A percentile compares a stretch with the other conserved stretches of the same genome.
phyloP scores from a whole-genome alignment of 306 rosid genomes.

The Prunus mongolica region DNA sequence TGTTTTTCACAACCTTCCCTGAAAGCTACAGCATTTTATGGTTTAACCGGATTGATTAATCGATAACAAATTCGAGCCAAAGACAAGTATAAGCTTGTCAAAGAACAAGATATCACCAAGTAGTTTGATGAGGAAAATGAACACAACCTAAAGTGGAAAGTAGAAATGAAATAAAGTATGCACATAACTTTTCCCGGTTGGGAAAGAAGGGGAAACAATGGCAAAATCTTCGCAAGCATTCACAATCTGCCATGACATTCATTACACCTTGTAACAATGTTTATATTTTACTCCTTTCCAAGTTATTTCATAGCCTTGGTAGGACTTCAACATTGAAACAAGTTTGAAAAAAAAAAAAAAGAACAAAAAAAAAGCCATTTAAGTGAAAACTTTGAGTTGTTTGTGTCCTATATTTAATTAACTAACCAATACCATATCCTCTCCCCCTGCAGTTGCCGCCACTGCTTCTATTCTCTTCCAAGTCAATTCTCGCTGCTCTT shows the following conservation, averaged over 20 bases:
- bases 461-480: constrained; percentile 63
- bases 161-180: neutral
- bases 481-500: constrained; percentile 44
- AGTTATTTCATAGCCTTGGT: constrained; percentile 8
- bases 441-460: constrained; percentile 47
- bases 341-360: neutral
- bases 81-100: neutral
- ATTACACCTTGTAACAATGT: constrained; percentile 11
- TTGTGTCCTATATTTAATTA: constrained; percentile 27
- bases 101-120: neutral
- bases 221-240: neutral
- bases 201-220: neutral
- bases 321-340: constrained; percentile 14
- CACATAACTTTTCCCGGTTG: neutral
- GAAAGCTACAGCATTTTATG: neutral
- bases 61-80: neutral
- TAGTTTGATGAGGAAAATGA: neutral
- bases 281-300: constrained; percentile 14
- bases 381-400: constrained; percentile 17
- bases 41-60: neutral
- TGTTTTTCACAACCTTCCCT: neutral
- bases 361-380: constrained; percentile 8
- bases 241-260: constrained; percentile 1
- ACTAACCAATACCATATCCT: constrained; percentile 54
- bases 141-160: neutral